Evolutionary conservation across 2,329 filamentous ascomycete species (phyloP).

Genomic region (Zarea fungicola): DNA sequence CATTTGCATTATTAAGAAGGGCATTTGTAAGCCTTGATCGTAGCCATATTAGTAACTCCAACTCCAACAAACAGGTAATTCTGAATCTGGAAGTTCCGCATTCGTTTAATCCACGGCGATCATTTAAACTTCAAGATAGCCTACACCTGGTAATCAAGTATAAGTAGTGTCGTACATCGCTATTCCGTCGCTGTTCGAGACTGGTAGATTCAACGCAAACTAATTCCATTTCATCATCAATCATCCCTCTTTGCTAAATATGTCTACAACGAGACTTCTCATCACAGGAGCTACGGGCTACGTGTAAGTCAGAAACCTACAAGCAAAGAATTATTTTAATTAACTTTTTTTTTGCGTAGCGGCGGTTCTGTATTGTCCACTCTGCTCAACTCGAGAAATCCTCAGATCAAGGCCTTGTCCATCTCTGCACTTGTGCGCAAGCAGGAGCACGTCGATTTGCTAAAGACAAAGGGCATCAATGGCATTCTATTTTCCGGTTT

Average conservation of each 20-base stretch:
- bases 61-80: background rate
- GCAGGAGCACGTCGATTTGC: conserved; percentile 21
- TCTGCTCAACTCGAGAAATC: background rate
- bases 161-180: background rate
- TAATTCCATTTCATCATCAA: background rate
- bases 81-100: background rate
- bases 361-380: background rate
- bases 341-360: background rate
- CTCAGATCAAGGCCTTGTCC: conserved; percentile 16
- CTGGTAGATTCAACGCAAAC: background rate
- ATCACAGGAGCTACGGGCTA: background rate
- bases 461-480: conserved; percentile 19
- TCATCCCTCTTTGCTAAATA: background rate
- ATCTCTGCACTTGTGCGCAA: conserved; percentile 24
- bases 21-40: background rate
- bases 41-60: background rate
- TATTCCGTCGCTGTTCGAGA: background rate
- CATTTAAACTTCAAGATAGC: background rate
- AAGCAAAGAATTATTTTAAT: background rate
- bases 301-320: background rate
- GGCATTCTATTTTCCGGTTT: conserved; percentile 19
- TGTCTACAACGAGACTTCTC: conserved; percentile 1
- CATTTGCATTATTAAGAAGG: conserved; percentile 1
- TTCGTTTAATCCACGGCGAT: background rate
- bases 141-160: background rate